Base-by-base conservation (phyloP, 2,329 filamentous ascomycete species). In the Venturia effusa region DNA sequence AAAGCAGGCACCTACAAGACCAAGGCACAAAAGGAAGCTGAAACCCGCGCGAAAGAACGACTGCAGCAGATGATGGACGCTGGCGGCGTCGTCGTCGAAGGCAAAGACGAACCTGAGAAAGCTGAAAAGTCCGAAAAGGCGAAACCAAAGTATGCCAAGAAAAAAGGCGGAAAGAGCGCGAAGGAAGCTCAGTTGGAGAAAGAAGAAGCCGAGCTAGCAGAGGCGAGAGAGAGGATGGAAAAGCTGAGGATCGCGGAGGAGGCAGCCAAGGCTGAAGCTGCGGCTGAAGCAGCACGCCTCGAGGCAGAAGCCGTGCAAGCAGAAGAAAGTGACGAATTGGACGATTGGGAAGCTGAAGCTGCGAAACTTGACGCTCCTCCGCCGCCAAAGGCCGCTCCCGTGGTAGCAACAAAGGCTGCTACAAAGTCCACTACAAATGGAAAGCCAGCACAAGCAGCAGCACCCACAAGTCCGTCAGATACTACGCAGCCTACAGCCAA, bases 331-430 rank as follows among this genome's bases (percentile, higher is more conserved):
- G 74, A 88, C 32, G 87, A 89, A 19, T 73, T 81, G 22, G 84
- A 95, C 41, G 92, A 96, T 75, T 96, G 92, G 92, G 91, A 97
- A 75, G 85, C 87, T 37, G 87, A 90, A 61, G 89, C 87, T 32
- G 89, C 89, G 59, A 84, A 48, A 39, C 37, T 63, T 55, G 64
- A 65, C 24, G 63, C 37, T 57, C 41, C 27, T 34, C 32, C 30
- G 73, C 54, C 84, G 13, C 84, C 89, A 32, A 87, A 88, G 19
- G 87, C 96, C 71, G 97, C 97, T 77, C 93, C 97, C 68, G 93
- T 88, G 79, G 97, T 93, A 93, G 93, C 97, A 74, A 92, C 89
- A 40, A 88, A 91, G 63, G 87, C 86, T 2, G 89, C 90, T 60
- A 63, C 69, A 54, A 74, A 75, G 64, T 68, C 72, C 40, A 72